Base-by-base conservation (phyloP, 2,329 filamentous ascomycete genomes). In the Ophiognomonia clavigignenti-juglandacearum region DNA sequence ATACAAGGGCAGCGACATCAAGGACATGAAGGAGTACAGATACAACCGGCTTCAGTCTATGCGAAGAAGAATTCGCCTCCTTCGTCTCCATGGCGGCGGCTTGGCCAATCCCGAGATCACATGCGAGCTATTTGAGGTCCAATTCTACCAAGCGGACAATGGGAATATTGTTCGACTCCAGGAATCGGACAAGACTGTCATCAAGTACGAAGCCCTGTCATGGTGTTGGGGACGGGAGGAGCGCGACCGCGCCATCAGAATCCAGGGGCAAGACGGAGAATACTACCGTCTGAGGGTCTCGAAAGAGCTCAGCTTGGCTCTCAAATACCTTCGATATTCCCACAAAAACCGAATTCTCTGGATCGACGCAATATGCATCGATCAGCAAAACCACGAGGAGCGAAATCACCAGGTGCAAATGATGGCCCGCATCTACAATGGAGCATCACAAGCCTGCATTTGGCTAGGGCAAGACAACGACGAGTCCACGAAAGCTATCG, bases 351-450 rank as follows among this genome's bases (percentile, higher is more conserved):
- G 54, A 3, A 38, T 43, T 4, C 40, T 69, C 7, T 69, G 64
- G 66, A 57, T 64, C 18, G 65, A 68, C 53, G 57, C 53, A 13
- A 48, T 68, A 2, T 66, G 64, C 45, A 65, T 66, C 42, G 54
- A 65, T 43, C 60, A 64, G 35, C 31, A 51, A 4, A 51, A 62
- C 37, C 26, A 45, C 14, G 37, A 53, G 2, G 66, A 67, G 44
- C 59, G 59, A 35, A 61, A 60, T 32, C 47, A 57, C 22, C 66
- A 68, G 48, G 63, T 69, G 3, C 50, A 54, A 23, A 57, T 63
- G 51, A 68, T 70, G 64, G 41, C 57, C 3, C 38, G 46, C 2
- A 63, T 69, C 16, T 69, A 67, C 43, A 54, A 53, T 16, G 53
- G 57, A 14, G 61, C 63, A 0, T 49, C 57, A 19, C 54, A 58